Evolutionary conservation across 306 rosid species (phyloP).

Genomic region (Abrus precatorius): DNA sequence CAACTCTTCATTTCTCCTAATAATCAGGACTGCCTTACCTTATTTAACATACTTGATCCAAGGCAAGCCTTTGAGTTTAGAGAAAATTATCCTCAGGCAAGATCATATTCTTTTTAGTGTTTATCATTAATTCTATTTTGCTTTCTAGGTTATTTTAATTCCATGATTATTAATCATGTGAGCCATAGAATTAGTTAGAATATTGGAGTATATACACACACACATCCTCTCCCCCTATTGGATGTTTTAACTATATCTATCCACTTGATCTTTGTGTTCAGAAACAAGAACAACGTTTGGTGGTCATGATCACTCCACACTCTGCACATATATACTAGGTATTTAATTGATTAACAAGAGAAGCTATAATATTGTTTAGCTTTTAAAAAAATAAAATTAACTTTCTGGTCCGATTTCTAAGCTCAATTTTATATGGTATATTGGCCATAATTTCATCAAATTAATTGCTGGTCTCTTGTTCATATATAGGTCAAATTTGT

Average conservation of each 20-base stretch:
- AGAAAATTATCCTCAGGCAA: constrained; percentile 63
- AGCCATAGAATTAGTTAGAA: background rate
- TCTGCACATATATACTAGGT: background rate
- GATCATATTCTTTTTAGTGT: constrained; percentile 11
- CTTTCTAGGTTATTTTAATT: background rate
- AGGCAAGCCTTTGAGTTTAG: constrained; percentile 43
- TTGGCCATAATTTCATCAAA: constrained; percentile 2
- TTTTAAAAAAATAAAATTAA: background rate
- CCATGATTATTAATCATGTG: background rate
- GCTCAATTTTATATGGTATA: constrained; percentile 1
- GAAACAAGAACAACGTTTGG: constrained; percentile 11
- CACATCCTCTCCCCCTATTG: background rate
- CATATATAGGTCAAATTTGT: background rate
- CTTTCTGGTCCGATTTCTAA: constrained; percentile 4
- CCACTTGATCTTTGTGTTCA: background rate
- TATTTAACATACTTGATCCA: constrained; percentile 51
- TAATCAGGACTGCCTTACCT: constrained; percentile 47
- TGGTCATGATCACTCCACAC: constrained; percentile 20
- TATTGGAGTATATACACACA: too few relatives aligned
- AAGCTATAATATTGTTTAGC: background rate
- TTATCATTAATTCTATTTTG: constrained; percentile 11
- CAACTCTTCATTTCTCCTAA: constrained; percentile 52
- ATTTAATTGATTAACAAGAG: background rate
- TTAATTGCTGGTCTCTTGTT: background rate
- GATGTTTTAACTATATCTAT: background rate